Base-by-base conservation (phyloP, 768 basidiomycete genomes). In the Tulasnella sp. region DNA sequence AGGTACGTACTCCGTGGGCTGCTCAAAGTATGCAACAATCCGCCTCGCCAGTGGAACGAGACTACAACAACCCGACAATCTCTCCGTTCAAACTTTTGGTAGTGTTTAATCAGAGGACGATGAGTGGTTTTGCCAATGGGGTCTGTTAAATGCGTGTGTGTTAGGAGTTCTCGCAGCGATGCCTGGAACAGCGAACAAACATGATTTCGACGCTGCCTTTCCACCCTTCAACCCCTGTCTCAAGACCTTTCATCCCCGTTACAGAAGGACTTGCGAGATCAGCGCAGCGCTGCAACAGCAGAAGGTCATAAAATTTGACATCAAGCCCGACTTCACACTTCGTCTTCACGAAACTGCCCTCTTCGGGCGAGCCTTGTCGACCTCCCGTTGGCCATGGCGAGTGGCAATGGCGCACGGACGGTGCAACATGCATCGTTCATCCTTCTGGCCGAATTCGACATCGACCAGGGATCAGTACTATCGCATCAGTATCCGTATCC, bases 361-460 rank as follows among this genome's bases (percentile, higher is more conserved):
- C 29, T 64, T 14, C 58, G 58, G 58, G 31, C 29, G 58, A 29
- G 29, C 31, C 29, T 8, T 31, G 29, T 12, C 69, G 9, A 12
- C 11, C 1, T 12, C n/a, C 19, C 19, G 37, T 42, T 36, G 25
- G 29, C 36, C 36, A 73, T 54, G 72, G 54, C 38, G 49, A 40
- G 29, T 34, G 73, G 73, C 36, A 74, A 74, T 49, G 73, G 73
- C 52, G 15, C 49, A 19, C 73, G 73, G 73, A 74, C 73, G 29
- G 82, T 81, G 45, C 82, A 82, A 58, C 81, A 83, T 49, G 84
- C 83, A 67, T 93, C 95, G 25, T 98, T 96, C 84, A 92, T 97
- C 77, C 87, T 99, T 69, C 88, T 99, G 73, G 97, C 97, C n/a
- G 97, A 99, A 83, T 99, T 99, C 85, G 94, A 99, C 85, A 98